Evolutionary conservation across 768 basidiomycete species (phyloP).

Genomic region (Albatrellus ellisii): DNA sequence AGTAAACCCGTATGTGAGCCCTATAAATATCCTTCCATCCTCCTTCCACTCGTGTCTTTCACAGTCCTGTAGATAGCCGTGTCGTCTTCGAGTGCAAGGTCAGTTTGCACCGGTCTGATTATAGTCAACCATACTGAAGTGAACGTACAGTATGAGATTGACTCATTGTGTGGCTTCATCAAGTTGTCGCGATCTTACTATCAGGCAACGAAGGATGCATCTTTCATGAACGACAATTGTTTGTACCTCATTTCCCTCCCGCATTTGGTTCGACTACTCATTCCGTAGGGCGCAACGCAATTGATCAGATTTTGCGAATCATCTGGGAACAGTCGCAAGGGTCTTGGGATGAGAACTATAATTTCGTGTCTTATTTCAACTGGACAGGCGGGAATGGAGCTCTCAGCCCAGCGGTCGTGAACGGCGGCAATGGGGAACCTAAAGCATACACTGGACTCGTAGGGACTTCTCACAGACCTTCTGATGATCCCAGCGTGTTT

Average conservation of each 20-base stretch:
- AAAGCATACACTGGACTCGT: constrained; percentile 65
- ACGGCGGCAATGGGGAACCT: constrained; percentile 63
- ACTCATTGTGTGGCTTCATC: constrained; percentile 67
- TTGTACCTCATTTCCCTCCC: constrained; percentile 13
- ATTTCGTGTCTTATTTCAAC: constrained; percentile 67
- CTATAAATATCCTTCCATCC: not conserved
- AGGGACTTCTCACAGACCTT: constrained; percentile 66
- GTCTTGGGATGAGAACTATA: constrained; percentile 57
- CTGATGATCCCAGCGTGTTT: constrained; percentile 59
- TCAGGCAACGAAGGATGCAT: constrained; percentile 52
- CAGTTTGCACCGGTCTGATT: not conserved
- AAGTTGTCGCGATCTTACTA: constrained; percentile 69
- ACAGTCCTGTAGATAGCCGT: constrained; percentile 51
- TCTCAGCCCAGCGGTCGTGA: constrained; percentile 48
- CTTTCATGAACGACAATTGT: constrained; percentile 65
- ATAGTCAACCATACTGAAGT: not conserved
- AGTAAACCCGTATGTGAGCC: constrained; percentile 63
- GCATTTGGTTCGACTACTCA: not conserved
- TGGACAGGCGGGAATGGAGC: constrained; percentile 66
- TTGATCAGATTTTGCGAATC: constrained; percentile 62
- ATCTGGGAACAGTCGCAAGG: constrained; percentile 66
- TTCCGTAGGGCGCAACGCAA: constrained; percentile 45
- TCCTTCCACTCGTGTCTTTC: not conserved
- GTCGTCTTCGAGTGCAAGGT: constrained; percentile 82
- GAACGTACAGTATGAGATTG: constrained; percentile 52